phyloP scores from a whole-genome alignment of 2,329 filamentous ascomycete species.

The Claviceps sorghi region DNA sequence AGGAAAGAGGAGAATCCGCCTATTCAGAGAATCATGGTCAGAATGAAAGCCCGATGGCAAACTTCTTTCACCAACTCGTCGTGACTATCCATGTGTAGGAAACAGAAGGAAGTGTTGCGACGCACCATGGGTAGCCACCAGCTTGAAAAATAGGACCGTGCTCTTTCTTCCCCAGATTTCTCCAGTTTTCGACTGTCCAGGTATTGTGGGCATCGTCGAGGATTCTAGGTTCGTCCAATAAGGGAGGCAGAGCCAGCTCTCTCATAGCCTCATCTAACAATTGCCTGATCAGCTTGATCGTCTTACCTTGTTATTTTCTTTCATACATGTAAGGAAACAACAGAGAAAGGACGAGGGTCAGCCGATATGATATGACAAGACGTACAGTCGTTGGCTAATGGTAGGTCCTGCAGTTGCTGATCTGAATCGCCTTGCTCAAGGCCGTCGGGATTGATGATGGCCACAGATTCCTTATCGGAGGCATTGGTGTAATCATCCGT shows the following conservation, averaged over 20 bases:
- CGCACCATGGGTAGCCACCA: conserved; percentile 74
- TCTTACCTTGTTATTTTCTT: not conserved
- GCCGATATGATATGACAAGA: conserved; percentile 8
- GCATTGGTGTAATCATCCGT: conserved; percentile 37
- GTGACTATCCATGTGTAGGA: not conserved
- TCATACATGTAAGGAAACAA: not conserved
- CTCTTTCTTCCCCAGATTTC: conserved; percentile 58
- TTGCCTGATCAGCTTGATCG: not conserved
- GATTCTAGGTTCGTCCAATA: conserved; percentile 62
- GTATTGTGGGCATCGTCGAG: conserved; percentile 63
- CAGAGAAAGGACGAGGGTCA: not conserved
- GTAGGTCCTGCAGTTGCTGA: conserved; percentile 28
- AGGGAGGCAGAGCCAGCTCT: conserved; percentile 57
- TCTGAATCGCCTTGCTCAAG: conserved; percentile 31
- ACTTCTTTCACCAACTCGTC: not conserved
- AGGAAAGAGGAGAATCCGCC: conserved; percentile 90
- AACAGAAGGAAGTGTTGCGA: conserved; percentile 6
- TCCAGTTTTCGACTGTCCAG: conserved; percentile 82
- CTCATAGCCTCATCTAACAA: conserved; percentile 66
- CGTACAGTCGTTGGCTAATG: conserved; percentile 40
- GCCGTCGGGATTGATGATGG: conserved; percentile 40
- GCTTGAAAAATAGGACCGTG: conserved; percentile 82
- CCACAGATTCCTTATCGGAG: conserved; percentile 35
- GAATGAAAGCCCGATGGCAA: not conserved
- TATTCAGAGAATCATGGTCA: conserved; percentile 18